These are phyloP conservation scores for Microcyclospora pomicola DNA, from an alignment of 2,329 filamentous ascomycete species.

Conservation along the genomic window DNA sequence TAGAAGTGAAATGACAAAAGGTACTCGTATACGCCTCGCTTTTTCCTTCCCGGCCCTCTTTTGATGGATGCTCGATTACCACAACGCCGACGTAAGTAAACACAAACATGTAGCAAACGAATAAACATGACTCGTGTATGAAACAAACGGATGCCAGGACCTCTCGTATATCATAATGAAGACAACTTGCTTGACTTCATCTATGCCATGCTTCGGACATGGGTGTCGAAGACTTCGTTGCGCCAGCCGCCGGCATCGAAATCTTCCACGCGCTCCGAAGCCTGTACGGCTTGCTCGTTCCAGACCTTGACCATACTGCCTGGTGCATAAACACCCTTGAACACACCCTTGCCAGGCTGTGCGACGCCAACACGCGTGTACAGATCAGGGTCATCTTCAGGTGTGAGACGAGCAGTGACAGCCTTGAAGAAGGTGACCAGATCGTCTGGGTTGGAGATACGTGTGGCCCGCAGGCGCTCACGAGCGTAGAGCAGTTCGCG, in stretches of 20 bases:
- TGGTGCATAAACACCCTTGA: slow-evolving; percentile 74
- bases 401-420: slow-evolving; percentile 60
- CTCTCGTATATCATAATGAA: no score
- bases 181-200: no score
- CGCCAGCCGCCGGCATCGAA: slow-evolving; percentile 61
- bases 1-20: no score
- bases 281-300: slow-evolving; percentile 62
- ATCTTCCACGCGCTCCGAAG: slow-evolving; percentile 61
- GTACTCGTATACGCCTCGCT: no score
- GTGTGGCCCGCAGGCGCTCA: slow-evolving; percentile 71
- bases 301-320: slow-evolving; percentile 83
- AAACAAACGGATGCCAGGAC: no score
- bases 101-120: no score
- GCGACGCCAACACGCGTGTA: slow-evolving; percentile 60
- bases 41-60: no score
- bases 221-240: slow-evolving; percentile 61
- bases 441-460: slow-evolving; percentile 68
- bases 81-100: no score
- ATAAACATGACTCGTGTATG: no score
- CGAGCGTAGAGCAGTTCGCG: slow-evolving; percentile 76
- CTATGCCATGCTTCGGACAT: slow-evolving; percentile 9
- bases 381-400: slow-evolving; percentile 60
- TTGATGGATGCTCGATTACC: no score
- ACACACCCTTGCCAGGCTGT: slow-evolving; percentile 48
- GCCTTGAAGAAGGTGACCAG: slow-evolving; percentile 71